Evolutionary conservation across 768 basidiomycete species (phyloP).

Genomic region (Kwoniella bestiolae): DNA sequence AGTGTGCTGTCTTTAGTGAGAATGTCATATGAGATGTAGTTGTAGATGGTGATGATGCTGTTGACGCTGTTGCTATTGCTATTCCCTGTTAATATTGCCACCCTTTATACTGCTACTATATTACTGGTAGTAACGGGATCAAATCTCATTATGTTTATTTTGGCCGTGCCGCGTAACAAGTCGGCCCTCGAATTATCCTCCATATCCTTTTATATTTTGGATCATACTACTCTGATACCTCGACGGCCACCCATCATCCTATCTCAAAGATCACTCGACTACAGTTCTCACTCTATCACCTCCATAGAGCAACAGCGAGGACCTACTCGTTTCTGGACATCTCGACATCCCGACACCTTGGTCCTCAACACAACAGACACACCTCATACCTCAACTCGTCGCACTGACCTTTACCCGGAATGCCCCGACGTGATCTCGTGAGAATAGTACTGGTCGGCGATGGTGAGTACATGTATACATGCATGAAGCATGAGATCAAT

Average conservation of each 20-base stretch:
- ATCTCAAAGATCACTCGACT: too few relatives aligned
- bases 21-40: neutral
- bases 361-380: neutral
- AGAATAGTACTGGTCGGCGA: slow-evolving; percentile 52
- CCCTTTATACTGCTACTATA: slow-evolving; percentile 2
- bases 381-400: neutral
- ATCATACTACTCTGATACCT: slow-evolving; percentile 1
- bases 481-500: neutral
- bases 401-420: slow-evolving; percentile 16
- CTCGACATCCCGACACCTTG: neutral
- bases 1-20: neutral
- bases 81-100: slow-evolving; percentile 1
- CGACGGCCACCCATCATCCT: neutral
- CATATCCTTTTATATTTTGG: neutral
- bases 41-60: neutral
- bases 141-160: slow-evolving; percentile 14
- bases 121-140: slow-evolving; percentile 9
- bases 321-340: too few relatives aligned
- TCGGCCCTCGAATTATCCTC: neutral
- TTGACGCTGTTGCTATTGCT: neutral
- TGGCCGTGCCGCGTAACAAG: neutral
- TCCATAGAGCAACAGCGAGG: too few relatives aligned
- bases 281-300: too few relatives aligned
- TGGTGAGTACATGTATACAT: slow-evolving; percentile 30
- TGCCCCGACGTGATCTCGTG: slow-evolving; percentile 53